These are phyloP conservation scores for Cutaneotrichosporon cavernicola DNA, from an alignment of 1,284 basidiomycete genomes.

Conservation along the genomic window DNA sequence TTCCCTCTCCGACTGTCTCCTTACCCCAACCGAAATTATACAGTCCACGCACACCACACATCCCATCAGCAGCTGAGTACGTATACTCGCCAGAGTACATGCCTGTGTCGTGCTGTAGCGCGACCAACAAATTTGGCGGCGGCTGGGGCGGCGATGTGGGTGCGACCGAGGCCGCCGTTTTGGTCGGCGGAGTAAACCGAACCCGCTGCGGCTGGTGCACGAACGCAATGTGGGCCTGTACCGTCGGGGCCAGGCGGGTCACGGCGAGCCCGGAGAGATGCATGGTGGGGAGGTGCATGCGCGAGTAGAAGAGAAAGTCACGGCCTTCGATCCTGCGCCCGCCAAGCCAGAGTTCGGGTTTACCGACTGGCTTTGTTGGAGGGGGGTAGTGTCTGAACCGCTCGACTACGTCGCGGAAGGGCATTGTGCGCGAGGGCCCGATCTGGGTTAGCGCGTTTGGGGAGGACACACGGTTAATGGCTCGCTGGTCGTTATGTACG, in stretches of 20 bases:
- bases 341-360: conserved; percentile 73
- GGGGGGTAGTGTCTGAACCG: conserved; percentile 76
- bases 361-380: conserved; percentile 69
- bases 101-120: conserved; percentile 86
- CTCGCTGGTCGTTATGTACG: conserved; percentile 88
- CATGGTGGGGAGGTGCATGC: conserved; percentile 83
- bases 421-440: conserved; percentile 65
- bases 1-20: conserved; percentile 81
- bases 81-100: conserved; percentile 92
- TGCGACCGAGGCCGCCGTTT: background rate
- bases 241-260: conserved; percentile 62
- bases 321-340: conserved; percentile 73
- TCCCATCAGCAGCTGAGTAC: conserved; percentile 88
- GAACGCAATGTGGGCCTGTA: conserved; percentile 53
- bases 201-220: conserved; percentile 41
- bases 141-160: conserved; percentile 30
- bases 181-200: conserved; percentile 57
- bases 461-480: conserved; percentile 60
- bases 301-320: conserved; percentile 75
- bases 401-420: conserved; percentile 85
- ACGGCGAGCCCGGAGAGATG: conserved; percentile 87
- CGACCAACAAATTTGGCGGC: conserved; percentile 77
- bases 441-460: conserved; percentile 32
- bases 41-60: conserved; percentile 86
- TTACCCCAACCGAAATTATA: conserved; percentile 77